phyloP scores from a whole-genome alignment of 2,329 filamentous ascomycete species.

The Polytolypa hystricis region DNA sequence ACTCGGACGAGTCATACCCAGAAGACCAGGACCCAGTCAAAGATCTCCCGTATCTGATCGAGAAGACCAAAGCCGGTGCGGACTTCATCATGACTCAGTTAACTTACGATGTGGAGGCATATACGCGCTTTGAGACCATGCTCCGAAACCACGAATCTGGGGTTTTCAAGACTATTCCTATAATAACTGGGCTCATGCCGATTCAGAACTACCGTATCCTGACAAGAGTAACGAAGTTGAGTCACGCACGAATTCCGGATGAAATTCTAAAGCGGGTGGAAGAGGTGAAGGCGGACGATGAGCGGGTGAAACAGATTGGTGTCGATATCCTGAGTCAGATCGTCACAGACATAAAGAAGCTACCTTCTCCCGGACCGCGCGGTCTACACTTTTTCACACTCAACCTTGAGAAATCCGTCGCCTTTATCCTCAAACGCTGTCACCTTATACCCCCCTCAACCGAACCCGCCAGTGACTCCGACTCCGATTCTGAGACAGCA shows the following conservation, averaged over 20 bases:
- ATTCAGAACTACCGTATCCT: conserved; percentile 97
- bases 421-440: conserved; percentile 79
- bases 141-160: conserved; percentile 74
- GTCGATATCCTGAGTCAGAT: conserved; percentile 67
- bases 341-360: conserved; percentile 61
- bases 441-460: conserved; percentile 58
- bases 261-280: conserved; percentile 54
- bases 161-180: conserved; percentile 72
- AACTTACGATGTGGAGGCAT: conserved; percentile 83
- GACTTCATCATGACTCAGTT: conserved; percentile 99
- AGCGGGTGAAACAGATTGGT: conserved; percentile 37
- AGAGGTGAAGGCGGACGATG: conserved; percentile 35
- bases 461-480: conserved; percentile 32
- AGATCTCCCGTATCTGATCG: conserved; percentile 78
- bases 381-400: conserved; percentile 98
- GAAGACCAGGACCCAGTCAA: conserved; percentile 54
- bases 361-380: conserved; percentile 49
- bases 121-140: conserved; percentile 64
- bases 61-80: conserved; percentile 82
- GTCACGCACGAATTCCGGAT: conserved; percentile 71
- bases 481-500: conserved; percentile 34
- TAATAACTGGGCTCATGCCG: conserved; percentile 93
- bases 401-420: conserved; percentile 91
- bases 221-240: conserved; percentile 84
- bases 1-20: conserved; percentile 82